A percentile compares a stretch with the other conserved stretches of the same genome.
Conservation (phyloP, 106 monocot genomes). For the Cymbidium sinense region DNA sequence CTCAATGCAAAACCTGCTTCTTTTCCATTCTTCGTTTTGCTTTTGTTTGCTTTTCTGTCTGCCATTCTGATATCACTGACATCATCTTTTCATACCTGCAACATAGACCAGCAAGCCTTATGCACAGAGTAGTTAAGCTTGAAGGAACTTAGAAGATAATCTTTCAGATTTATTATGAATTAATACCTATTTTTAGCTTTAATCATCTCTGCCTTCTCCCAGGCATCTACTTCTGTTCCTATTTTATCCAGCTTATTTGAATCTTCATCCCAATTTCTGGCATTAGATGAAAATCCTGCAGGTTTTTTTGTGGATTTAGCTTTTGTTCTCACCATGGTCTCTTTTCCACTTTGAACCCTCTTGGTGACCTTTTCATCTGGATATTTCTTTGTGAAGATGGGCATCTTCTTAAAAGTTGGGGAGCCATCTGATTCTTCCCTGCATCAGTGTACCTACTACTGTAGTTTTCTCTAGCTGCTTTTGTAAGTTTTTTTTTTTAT, state of each 20-base stretch:
- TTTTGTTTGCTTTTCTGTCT: conserved; percentile 21
- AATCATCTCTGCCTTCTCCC: conserved; percentile 24
- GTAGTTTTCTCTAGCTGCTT: not conserved
- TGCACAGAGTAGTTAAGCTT: not conserved
- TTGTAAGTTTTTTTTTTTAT: not conserved
- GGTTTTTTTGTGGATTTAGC: conserved; percentile 4
- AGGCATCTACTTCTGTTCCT: conserved; percentile 15
- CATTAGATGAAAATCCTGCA: conserved; percentile 1
- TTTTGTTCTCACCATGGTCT: not conserved
- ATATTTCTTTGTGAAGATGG: conserved; percentile 5
- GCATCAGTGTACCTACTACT: not conserved
- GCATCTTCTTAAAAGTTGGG: conserved; percentile 4
- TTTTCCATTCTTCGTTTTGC: conserved; percentile 11
- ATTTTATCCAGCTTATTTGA: not conserved
- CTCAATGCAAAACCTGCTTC: conserved; percentile 13
- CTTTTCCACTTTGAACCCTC: conserved; percentile 13
- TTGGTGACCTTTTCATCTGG: conserved; percentile 13
- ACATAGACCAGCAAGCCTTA: not conserved
- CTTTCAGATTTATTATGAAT: not conserved
- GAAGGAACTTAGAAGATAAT: not conserved
- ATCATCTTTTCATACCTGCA: conserved; percentile 20
- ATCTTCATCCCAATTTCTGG: not conserved
- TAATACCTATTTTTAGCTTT: conserved; percentile 13
- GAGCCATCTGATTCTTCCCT: not conserved
- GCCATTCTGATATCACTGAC: conserved; percentile 22